Base-by-base conservation (phyloP, 75 land plant species). In the Picea sitchensis region DNA sequence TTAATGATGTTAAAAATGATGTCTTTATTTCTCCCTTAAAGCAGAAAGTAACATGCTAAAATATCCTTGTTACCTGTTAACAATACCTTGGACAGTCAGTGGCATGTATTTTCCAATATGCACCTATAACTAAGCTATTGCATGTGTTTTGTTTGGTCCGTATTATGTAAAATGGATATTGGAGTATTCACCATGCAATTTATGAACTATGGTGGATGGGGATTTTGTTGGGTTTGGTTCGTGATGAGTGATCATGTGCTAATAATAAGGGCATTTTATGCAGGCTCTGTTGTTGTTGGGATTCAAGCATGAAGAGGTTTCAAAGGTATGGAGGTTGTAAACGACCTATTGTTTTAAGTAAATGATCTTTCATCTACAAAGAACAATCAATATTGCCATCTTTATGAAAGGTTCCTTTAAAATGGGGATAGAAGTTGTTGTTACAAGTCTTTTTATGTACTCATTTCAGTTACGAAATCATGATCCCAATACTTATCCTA, bases 281-380 rank as follows among this genome's bases (percentile, higher is more conserved):
- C 77, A 84, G 86, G 86, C 86, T 72, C 59, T 84, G 44, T 65
- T 84, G 69, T 76, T 84, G 47, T 5, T 77, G 31, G 86, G 86
- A 32, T 84, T 84, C 63, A 61, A 81, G 51, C 6, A 36, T 44
- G 76, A 84, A 30, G 86, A 84, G 78, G 72, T 74, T 14, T 30
- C 56, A 26, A 81, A 81, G 80, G 86, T 84, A 76, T 38, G 17
- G 14, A 69, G 12, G 51, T 47, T 47, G 51, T 6, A 47, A 47
- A 47, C 7, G 9, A 47, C 8, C 7, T 44, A 47, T 47, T 47
- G 51, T 47, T 69, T 21, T 41, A 14, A 41, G 41, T 44, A 41
- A 69, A 69, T n/a, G 51, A 41, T 20, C 51, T 41, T 69, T 69
- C 18, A 5, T 20, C 20, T 69, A 69, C n/a, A 17, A 18, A 20